phyloP scores from a whole-genome alignment of 2,329 filamentous ascomycete genomes.

The Fusarium illudens region DNA sequence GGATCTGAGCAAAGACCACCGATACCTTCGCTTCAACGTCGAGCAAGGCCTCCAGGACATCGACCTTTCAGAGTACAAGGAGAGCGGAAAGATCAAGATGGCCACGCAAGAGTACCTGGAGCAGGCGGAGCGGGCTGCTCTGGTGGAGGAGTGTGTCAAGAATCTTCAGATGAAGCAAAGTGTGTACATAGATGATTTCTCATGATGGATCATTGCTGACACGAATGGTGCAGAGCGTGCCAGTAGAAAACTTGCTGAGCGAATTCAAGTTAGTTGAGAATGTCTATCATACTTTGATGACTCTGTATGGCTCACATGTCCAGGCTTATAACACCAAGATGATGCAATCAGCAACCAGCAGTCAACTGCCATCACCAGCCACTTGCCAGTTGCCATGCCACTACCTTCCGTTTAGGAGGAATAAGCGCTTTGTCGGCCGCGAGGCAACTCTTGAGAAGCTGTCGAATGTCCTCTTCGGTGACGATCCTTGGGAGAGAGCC shows the following conservation, averaged over 20 bases:
- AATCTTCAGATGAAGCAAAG: neutral
- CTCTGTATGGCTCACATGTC: too few relatives aligned
- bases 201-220: too few relatives aligned
- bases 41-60: neutral
- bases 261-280: too few relatives aligned
- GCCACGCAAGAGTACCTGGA: neutral
- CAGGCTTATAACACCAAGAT: too few relatives aligned
- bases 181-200: too few relatives aligned
- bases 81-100: neutral
- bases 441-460: slow-evolving; percentile 9
- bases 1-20: neutral
- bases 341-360: too few relatives aligned
- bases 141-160: neutral
- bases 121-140: neutral
- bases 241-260: too few relatives aligned
- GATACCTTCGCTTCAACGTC: neutral
- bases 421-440: slow-evolving; percentile 40
- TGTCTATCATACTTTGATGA: too few relatives aligned
- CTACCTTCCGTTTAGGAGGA: slow-evolving; percentile 37
- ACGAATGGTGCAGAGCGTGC: too few relatives aligned
- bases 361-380: too few relatives aligned
- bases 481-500: neutral
- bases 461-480: slow-evolving; percentile 21
- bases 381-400: neutral
- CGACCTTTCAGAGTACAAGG: neutral